Conservation (phyloP, 352 stramenopile genomes). For the Pythium volutum region DNA sequence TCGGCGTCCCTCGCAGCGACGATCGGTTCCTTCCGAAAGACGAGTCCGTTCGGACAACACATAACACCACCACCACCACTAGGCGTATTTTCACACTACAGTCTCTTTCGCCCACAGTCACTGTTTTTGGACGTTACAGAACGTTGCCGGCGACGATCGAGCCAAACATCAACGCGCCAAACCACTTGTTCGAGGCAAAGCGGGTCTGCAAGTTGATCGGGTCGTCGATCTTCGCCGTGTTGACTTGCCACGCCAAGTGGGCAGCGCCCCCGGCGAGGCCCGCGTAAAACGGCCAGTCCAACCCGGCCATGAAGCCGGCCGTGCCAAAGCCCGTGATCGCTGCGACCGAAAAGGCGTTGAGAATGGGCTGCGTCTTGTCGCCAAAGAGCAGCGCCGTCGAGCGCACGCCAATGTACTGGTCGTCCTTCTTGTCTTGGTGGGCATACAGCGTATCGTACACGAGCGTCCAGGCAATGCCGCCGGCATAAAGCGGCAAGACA, state of each 20-base stretch:
- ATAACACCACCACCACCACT: not conserved
- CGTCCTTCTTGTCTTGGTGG: conserved; percentile 98
- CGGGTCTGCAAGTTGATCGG: conserved; percentile 90
- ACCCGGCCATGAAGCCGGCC: conserved; percentile 72
- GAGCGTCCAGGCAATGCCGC: conserved; percentile 96
- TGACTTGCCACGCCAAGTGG: conserved; percentile 97
- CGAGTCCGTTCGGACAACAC: conserved; percentile 21
- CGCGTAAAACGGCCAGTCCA: conserved; percentile 88
- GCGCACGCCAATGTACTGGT: conserved; percentile 94
- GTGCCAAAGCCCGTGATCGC: conserved; percentile 62
- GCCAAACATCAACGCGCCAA: conserved; percentile 79
- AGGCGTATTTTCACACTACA: not conserved
- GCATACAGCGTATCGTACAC: conserved; percentile 99
- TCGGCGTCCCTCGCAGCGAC: not conserved
- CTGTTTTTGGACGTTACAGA: conserved; percentile 31
- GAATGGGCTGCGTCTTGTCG: conserved; percentile 91
- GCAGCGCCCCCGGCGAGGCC: conserved; percentile 83
- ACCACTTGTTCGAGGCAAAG: conserved; percentile 94
- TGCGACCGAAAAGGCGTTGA: conserved; percentile 82
- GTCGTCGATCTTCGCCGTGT: conserved; percentile 94
- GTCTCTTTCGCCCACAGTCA: not conserved
- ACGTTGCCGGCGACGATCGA: conserved; percentile 80
- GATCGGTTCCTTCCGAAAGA: conserved; percentile 14
- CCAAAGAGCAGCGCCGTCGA: conserved; percentile 96
- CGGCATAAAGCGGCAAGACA: conserved; percentile 93